Evolutionary conservation across 2,329 filamentous ascomycete genomes (phyloP).

Genomic region (Triangularia setosa): DNA sequence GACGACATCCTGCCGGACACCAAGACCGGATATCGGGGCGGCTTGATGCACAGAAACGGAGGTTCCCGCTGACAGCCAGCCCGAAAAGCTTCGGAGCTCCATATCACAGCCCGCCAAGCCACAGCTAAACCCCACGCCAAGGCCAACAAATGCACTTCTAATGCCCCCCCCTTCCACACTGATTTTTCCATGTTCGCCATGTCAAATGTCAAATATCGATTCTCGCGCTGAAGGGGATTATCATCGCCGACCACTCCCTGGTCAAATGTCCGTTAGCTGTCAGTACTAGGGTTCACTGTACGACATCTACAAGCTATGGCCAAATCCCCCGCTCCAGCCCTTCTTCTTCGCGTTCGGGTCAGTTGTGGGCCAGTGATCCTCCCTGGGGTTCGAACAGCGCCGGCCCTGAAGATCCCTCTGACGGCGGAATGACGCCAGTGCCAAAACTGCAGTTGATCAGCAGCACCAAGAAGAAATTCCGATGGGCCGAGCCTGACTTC

Average conservation of each 20-base stretch:
- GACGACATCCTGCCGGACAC: neutral
- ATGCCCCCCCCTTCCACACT: neutral
- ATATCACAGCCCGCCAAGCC: neutral
- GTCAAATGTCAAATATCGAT: neutral
- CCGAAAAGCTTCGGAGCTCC: constrained; percentile 14
- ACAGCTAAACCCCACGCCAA: constrained; percentile 14
- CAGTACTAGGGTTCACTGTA: neutral
- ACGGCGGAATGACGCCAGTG: constrained; percentile 2
- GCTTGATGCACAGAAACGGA: constrained; percentile 4
- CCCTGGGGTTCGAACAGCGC: constrained; percentile 1
- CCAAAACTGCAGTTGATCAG: neutral
- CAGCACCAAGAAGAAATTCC: neutral
- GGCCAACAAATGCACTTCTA: neutral
- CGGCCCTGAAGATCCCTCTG: neutral
- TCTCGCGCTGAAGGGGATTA: neutral
- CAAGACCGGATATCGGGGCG: neutral
- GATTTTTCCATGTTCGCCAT: neutral
- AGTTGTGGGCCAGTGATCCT: neutral
- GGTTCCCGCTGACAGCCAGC: constrained; percentile 3
- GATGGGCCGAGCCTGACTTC: neutral
- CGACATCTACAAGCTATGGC: neutral
- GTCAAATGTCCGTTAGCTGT: neutral
- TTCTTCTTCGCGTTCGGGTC: neutral
- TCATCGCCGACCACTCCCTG: neutral
- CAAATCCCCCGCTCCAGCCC: neutral